A percentile compares a stretch with the other conserved stretches of the same genome.
Conservation (phyloP, 345 rosid genomes). For the Moringa oleifera region DNA sequence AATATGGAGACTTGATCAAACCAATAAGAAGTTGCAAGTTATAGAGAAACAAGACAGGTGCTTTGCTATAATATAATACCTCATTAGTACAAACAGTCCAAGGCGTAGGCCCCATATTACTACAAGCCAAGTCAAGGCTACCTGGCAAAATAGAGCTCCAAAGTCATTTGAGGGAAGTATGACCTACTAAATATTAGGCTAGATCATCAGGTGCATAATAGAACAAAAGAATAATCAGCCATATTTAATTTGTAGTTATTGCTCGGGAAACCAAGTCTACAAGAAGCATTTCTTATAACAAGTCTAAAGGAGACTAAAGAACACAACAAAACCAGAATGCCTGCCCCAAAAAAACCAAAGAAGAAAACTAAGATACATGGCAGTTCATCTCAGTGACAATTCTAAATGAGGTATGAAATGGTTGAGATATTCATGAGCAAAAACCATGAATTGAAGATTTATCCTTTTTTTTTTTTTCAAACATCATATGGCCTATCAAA, state of each 20-base stretch:
- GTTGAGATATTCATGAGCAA: too few relatives aligned
- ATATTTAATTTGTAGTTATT: neutral
- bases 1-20: too few relatives aligned
- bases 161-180: slow-evolving; percentile 10
- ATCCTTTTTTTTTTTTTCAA: too few relatives aligned
- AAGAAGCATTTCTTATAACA: too few relatives aligned
- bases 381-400: neutral
- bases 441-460: too few relatives aligned
- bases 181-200: neutral
- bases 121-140: slow-evolving; percentile 61
- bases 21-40: too few relatives aligned
- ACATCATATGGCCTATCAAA: too few relatives aligned
- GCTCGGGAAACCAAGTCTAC: slow-evolving; percentile 30
- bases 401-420: neutral
- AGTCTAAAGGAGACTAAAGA: too few relatives aligned
- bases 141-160: slow-evolving; percentile 37
- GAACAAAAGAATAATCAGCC: neutral
- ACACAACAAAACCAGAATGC: too few relatives aligned
- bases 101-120: slow-evolving; percentile 87
- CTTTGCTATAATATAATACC: slow-evolving; percentile 36
- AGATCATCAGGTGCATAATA: neutral
- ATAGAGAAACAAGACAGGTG: neutral
- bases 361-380: too few relatives aligned
- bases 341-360: too few relatives aligned
- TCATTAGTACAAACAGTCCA: slow-evolving; percentile 64